These are phyloP conservation scores for Blastomyces emzantsi DNA, from an alignment of 2,329 filamentous ascomycete genomes.

Conservation along the genomic window DNA sequence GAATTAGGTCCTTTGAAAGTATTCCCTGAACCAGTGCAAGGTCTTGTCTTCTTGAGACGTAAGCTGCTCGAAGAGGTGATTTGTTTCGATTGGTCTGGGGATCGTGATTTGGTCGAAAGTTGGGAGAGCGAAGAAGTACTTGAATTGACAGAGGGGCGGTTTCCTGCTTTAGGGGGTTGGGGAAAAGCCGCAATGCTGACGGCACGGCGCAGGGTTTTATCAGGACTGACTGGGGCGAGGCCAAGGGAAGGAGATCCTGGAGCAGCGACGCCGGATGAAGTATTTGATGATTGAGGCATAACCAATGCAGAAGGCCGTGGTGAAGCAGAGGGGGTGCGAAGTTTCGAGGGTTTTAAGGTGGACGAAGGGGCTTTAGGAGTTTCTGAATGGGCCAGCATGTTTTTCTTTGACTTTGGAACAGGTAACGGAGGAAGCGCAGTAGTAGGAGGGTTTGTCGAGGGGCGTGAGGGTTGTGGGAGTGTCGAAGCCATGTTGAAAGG, in stretches of 20 bases:
- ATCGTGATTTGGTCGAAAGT: slow-evolving; percentile 16
- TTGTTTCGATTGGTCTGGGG: slow-evolving; percentile 40
- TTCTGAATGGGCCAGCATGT: slow-evolving; percentile 43
- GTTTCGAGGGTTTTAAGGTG: slow-evolving; percentile 44
- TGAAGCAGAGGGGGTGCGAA: slow-evolving; percentile 52
- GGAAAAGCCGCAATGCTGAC: slow-evolving; percentile 93
- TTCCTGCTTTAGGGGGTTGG: slow-evolving; percentile 63
- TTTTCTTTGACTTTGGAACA: slow-evolving; percentile 62
- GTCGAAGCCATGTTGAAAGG: slow-evolving; percentile 48
- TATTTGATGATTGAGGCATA: slow-evolving; percentile 40
- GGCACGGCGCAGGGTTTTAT: slow-evolving; percentile 70
- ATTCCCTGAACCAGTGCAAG: slow-evolving; percentile 46
- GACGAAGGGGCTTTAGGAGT: slow-evolving; percentile 36
- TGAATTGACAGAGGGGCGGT: slow-evolving; percentile 45
- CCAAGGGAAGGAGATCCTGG: slow-evolving; percentile 48
- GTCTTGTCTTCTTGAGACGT: slow-evolving; percentile 48
- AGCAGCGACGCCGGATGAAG: slow-evolving; percentile 48
- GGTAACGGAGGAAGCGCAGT: slow-evolving; percentile 66
- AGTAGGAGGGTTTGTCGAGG: slow-evolving; percentile 57
- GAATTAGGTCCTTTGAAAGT: slow-evolving; percentile 36
- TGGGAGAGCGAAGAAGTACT: slow-evolving; percentile 21
- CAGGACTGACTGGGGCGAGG: slow-evolving; percentile 45
- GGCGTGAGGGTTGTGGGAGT: slow-evolving; percentile 56
- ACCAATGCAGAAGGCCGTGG: slow-evolving; percentile 41
- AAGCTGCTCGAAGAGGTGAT: slow-evolving; percentile 25